Percentiles rank a stretch among this genome's conserved stretches.
phyloP scores from a whole-genome alignment of 345 rosid species.

The Diplotaxis tenuifolia region DNA sequence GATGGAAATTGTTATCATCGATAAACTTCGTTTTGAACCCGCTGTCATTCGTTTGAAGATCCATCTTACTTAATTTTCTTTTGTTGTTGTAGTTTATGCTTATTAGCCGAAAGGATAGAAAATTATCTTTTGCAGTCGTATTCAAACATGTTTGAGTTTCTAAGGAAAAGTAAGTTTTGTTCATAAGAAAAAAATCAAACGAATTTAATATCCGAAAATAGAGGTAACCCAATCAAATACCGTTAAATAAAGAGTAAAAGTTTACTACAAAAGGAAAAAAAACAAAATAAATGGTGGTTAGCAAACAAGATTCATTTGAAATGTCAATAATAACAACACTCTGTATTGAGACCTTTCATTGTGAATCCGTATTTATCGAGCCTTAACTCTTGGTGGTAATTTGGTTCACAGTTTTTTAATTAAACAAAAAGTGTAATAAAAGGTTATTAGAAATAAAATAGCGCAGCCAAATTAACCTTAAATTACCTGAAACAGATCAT shows the following conservation, averaged over 20 bases:
- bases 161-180: background rate
- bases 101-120: background rate
- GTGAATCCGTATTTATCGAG: conserved; percentile 25
- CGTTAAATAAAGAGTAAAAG: background rate
- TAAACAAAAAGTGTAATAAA: background rate
- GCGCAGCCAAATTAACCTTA: conserved; percentile 26
- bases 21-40: too few relatives aligned
- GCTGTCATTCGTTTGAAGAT: background rate
- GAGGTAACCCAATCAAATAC: background rate
- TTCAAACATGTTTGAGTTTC: background rate
- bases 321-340: conserved; percentile 22
- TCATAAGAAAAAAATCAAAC: background rate
- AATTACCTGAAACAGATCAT: conserved; percentile 16
- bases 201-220: background rate
- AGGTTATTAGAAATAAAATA: background rate
- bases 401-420: background rate
- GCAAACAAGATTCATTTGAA: background rate
- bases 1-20: too few relatives aligned
- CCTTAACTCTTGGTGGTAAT: conserved; percentile 20
- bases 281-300: background rate
- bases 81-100: background rate
- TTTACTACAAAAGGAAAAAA: background rate
- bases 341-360: conserved; percentile 9
- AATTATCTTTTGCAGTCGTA: too few relatives aligned
- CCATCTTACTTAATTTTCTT: background rate